Evolutionary conservation across 108 stramenopile species (phyloP), one percentile per base, ranked within the genome.

Genomic region (Pseudonitzschia pungens): DNA sequence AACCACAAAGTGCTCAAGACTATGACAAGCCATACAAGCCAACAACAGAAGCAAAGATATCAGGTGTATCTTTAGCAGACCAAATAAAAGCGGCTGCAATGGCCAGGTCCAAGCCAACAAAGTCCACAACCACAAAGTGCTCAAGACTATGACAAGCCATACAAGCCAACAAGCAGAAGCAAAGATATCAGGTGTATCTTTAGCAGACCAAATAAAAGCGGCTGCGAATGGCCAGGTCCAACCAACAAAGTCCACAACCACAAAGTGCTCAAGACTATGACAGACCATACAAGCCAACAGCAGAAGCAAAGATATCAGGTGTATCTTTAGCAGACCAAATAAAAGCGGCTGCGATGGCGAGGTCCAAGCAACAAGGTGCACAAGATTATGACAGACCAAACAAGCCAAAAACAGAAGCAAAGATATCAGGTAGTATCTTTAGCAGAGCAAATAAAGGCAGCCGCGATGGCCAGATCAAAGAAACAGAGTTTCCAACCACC

Each of bases 1-100:
- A 15, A 31, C 57, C 24, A 5, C 15, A 31, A 26, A 58, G 24
- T 16, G n/a, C 21, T 15, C 26, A 27, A 26, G 57, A 58, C 28
- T 58, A 58, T 26, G 26, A 58, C 57, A 58, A 7, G 28, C 57
- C 28, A 27, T 58, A 58, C 29, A 31, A 22, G 29, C 57, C 57
- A 26, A 24, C 0, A 1, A 58, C 9, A 58, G 36, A 58, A 58
- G 4, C 27, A 26, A 26, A 58, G 15, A 26, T 12, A 36, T 6
- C 36, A 5, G 6, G 36, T 36, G 36, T 2, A 36, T 36, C 36
- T 5, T 5, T 36, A 51, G 50, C 50, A 51, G 50, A 51, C 50
- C 50, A 51, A n/a, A 10, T 58, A 5, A 14, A 6, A 31, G 57
- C 57, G 15, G 22, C 24, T 26, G 57, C 57, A 10, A 7, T 26